Conservation (phyloP, 495 filamentous ascomycete species). For the Penicillium salamii region DNA sequence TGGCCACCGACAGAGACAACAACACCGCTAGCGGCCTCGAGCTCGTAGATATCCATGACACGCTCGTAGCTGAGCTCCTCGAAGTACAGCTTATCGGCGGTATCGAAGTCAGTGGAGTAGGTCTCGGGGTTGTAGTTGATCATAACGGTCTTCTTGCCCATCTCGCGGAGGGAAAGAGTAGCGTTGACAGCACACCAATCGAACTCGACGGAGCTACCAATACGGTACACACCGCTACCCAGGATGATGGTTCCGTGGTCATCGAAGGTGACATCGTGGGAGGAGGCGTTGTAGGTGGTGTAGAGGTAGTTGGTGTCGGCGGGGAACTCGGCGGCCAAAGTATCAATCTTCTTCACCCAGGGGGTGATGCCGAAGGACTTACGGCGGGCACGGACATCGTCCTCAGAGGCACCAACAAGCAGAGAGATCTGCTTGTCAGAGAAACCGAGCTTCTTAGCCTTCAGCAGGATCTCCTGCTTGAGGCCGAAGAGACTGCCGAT, state of each 20-base stretch:
- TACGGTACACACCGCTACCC: conserved; percentile 93
- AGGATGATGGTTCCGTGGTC: conserved; percentile 89
- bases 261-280: conserved; percentile 92
- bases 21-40: conserved; percentile 82
- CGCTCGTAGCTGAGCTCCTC: conserved; percentile 96
- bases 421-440: conserved; percentile 92
- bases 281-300: conserved; percentile 96
- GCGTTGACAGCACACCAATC: conserved; percentile 98
- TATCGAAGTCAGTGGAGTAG: conserved; percentile 85
- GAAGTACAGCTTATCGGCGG: conserved; percentile 93
- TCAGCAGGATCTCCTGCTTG: conserved; percentile 80
- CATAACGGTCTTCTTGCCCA: conserved; percentile 98
- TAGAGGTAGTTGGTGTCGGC: conserved; percentile 96
- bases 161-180: conserved; percentile 75
- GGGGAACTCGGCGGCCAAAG: conserved; percentile 96
- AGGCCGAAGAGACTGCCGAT: conserved; percentile 83
- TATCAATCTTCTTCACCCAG: conserved; percentile 98
- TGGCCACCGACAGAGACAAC: conserved; percentile 96
- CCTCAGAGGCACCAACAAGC: conserved; percentile 80
- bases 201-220: conserved; percentile 96
- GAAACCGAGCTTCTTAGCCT: conserved; percentile 96
- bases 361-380: conserved; percentile 81
- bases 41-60: conserved; percentile 98
- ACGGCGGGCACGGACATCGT: conserved; percentile 81
- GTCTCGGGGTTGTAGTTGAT: conserved; percentile 97